Base-by-base conservation (phyloP, 306 rosid genomes). In the Cercis canadensis region DNA sequence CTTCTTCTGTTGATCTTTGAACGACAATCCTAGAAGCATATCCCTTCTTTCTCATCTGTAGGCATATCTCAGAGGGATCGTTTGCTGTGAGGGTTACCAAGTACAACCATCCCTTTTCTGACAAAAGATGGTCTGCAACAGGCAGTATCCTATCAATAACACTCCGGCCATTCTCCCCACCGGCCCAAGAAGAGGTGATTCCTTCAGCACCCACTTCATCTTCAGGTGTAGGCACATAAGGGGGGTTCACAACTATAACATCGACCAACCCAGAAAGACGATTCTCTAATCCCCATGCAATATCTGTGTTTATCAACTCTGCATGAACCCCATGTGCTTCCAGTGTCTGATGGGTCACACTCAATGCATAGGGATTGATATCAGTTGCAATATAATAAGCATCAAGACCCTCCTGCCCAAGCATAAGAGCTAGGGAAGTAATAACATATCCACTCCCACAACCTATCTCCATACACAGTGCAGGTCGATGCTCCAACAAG, bases 201-300 rank as follows among this genome's bases (percentile, higher is more conserved):
- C 97, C 97, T 75, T 75, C 85, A n/a, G 81, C 64, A 15, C 96
- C 95, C 9, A 92, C 97, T 80, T 95, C 99, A 37, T 86, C 87
- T 75, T 95, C 97, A 18, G 97, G 99, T 55, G 97, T 95, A 54
- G 96, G 97, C 40, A 95, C 99, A 72, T 92, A 95, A 36, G 99
- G 99, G 1, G 99, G 97, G 66, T 95, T 95, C 75, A 95, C 99
- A 50, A 92, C 92, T 74, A 95, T 80, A 37, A 95, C 93, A 69
- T 95, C 99, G 64, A 95, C 86, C 75, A 73, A 60, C 53, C 96
- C 93, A 3, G 90, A 84, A 57, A 95, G 76, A 16, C 96, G 97
- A 36, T 86, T 69, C 80, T 95, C 96, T 41, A 91, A 62, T 21
- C 96, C 99, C 4, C 84, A 79, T 7, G 96, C 96, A 18, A 94